Conservation (phyloP, 2,329 filamentous ascomycete genomes). For the Purpureocillium lavendulum region DNA sequence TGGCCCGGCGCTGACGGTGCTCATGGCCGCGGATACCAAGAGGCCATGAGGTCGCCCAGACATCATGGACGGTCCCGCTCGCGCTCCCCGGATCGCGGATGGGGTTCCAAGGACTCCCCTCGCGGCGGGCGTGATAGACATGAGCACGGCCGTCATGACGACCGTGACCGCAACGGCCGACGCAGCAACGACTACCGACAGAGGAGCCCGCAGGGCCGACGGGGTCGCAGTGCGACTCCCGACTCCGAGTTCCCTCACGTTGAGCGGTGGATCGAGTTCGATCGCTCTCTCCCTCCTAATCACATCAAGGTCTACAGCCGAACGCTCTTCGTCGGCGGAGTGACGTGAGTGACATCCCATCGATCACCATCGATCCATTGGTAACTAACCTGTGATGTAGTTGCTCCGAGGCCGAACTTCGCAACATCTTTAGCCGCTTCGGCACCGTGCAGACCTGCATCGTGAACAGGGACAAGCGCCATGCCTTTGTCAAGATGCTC, state of each 20-base stretch:
- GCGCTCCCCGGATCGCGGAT: constrained; percentile 68
- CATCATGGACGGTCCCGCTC: constrained; percentile 61
- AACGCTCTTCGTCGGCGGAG: constrained; percentile 93
- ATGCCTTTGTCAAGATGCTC: constrained; percentile 98
- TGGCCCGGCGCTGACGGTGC: constrained; percentile 29
- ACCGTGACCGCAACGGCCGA: constrained; percentile 40
- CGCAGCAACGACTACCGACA: constrained; percentile 71
- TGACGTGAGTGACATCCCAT: constrained; percentile 56
- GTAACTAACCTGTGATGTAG: constrained; percentile 25
- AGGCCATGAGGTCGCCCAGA: constrained; percentile 54
- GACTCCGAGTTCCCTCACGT: constrained; percentile 23
- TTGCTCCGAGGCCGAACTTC: constrained; percentile 72
- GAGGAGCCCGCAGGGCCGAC: constrained; percentile 68
- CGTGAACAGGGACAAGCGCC: constrained; percentile 94
- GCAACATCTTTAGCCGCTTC: constrained; percentile 69
- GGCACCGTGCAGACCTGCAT: constrained; percentile 95
- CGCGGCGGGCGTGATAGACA: constrained; percentile 57
- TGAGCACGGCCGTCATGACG: constrained; percentile 61
- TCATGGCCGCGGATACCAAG: constrained; percentile 50
- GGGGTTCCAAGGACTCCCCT: constrained; percentile 58
- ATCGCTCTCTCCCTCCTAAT: constrained; percentile 63
- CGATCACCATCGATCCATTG: too few relatives aligned
- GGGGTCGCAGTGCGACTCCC: constrained; percentile 55
- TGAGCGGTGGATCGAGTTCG: constrained; percentile 71
- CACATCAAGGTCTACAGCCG: constrained; percentile 90